Evolutionary conservation across 306 rosid species (phyloP), one percentile per base, ranked within the genome.

Genomic region (Ceratonia siliqua): DNA sequence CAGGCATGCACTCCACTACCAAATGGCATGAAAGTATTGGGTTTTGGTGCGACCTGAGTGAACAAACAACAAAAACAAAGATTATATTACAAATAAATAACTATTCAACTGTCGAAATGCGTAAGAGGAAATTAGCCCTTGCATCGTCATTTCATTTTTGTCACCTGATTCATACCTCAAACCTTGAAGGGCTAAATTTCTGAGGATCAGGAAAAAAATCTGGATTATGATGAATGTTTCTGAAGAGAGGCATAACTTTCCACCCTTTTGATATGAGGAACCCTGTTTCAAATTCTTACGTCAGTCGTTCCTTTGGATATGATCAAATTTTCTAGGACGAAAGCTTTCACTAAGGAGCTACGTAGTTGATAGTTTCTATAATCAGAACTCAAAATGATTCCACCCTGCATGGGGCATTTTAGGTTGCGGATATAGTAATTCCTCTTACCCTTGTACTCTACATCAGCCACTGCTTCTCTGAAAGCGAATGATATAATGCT

Each of bases 201-300:
- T 86, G 87, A 80, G 97, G 97, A 55, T 92, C 88, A 21, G 82
- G 25, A 70, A 90, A 94, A 78, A 61, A 87, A n/a, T 90, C 89
- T 24, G 96, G 88, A 81, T 83, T 92, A 77, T 92, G 96, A 79
- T 94, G 99, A 87, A 90, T 85, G 78, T 88, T 92, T 77, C 97
- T 87, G 86, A 94, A 92, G 56, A 94, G 82, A 21, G 99, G 99
- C 96, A 94, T 88, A 74, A 89, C 98, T 76, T 90, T 94, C 98
- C 97, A 94, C 32, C 98, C 98, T 80, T 91, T 90, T 22, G 98
- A 97, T 68, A 94, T 94, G 45, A 91, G 65, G 83, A 85, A 87
- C 15, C 97, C 98, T 94, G 95, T 77, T 57, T 42, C 79, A 83
- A 46, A 50, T 62, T 79, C 62, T 63, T 32, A 50, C n/a, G 58